A percentile compares a stretch with the other conserved stretches of the same genome.
These are phyloP conservation scores for Wickerhamomyces alni DNA, from an alignment of 805 yeast species.

Conservation along the genomic window DNA sequence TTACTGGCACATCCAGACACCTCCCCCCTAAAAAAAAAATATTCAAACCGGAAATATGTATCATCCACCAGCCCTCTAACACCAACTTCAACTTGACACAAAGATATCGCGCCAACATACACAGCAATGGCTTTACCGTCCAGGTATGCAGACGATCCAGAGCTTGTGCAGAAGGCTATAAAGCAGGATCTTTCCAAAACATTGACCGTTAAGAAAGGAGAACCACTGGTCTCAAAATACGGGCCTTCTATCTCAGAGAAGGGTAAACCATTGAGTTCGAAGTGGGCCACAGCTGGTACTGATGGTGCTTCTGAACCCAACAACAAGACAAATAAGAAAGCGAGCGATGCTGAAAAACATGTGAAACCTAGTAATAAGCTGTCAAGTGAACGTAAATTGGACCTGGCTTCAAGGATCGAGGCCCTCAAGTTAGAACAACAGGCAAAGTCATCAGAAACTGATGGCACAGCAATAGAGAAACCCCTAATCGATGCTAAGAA, in stretches of 20 bases:
- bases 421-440: too few relatives aligned
- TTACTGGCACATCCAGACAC: too few relatives aligned
- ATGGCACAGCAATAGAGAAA: too few relatives aligned
- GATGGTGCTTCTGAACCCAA: not conserved
- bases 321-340: not conserved
- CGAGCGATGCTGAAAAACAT: too few relatives aligned
- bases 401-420: not conserved
- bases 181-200: slow-evolving; percentile 9
- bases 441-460: too few relatives aligned
- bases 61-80: too few relatives aligned
- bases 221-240: slow-evolving; percentile 19
- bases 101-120: too few relatives aligned
- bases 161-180: slow-evolving; percentile 10
- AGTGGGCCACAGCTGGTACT: slow-evolving; percentile 9
- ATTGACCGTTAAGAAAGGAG: slow-evolving; percentile 14
- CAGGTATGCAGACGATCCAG: slow-evolving; percentile 20
- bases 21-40: too few relatives aligned
- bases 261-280: slow-evolving; percentile 9
- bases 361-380: not conserved
- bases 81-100: not conserved
- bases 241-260: slow-evolving; percentile 13
- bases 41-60: too few relatives aligned
- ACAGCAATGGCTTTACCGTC: slow-evolving; percentile 15
- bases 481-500: too few relatives aligned
- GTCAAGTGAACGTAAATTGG: not conserved